Evolutionary conservation across 768 basidiomycete genomes (phyloP).

Genomic region (Collybiopsis confluens): DNA sequence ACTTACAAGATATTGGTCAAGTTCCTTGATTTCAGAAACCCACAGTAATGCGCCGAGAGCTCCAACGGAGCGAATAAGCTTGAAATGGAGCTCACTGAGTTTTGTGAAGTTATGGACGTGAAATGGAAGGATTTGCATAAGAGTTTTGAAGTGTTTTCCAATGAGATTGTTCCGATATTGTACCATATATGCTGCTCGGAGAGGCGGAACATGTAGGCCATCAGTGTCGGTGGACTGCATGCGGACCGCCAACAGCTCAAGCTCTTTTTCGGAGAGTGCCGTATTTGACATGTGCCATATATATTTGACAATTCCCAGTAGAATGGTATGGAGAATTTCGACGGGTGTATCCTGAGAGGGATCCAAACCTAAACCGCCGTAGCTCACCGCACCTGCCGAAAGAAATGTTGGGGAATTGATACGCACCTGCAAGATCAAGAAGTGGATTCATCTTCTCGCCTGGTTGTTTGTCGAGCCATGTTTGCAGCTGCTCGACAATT

Average conservation of each 20-base stretch:
- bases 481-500: constrained; percentile 20
- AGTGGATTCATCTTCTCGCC: constrained; percentile 25
- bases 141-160: constrained; percentile 36
- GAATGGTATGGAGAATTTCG: constrained; percentile 40
- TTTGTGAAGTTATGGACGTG: constrained; percentile 31
- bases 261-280: constrained; percentile 24
- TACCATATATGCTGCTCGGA: constrained; percentile 37
- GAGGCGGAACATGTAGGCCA: constrained; percentile 26
- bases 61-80: constrained; percentile 26
- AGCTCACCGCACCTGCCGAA: too few species aligned
- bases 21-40: constrained; percentile 34
- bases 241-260: constrained; percentile 22
- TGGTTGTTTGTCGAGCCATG: constrained; percentile 22
- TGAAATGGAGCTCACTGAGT: constrained; percentile 12
- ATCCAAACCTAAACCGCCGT: constrained; percentile 8
- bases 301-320: constrained; percentile 41
- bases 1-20: constrained; percentile 29
- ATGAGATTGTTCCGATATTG: constrained; percentile 39
- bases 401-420: too few species aligned
- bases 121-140: constrained; percentile 32
- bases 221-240: constrained; percentile 27
- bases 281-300: constrained; percentile 32
- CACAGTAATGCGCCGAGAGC: constrained; percentile 34
- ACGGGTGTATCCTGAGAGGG: constrained; percentile 29
- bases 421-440: constrained; percentile 23